A percentile compares a stretch with the other conserved stretches of the same genome.
phyloP scores from a whole-genome alignment of 345 rosid genomes.

The Cardamine occulta region DNA sequence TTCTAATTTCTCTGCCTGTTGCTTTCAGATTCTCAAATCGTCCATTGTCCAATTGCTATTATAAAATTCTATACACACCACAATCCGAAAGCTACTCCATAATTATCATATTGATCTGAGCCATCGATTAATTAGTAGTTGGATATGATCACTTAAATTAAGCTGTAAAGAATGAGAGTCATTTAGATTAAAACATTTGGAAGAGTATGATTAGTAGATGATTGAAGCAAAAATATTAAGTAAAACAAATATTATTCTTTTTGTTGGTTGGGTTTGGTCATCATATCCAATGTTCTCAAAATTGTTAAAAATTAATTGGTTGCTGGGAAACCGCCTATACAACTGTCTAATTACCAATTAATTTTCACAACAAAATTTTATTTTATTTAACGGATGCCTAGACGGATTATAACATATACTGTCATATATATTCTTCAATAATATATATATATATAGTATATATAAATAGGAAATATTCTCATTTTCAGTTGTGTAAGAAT shows the following conservation, averaged over 20 bases:
- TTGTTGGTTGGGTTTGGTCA: conserved; percentile 34
- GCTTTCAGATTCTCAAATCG: conserved; percentile 39
- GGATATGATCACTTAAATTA: conserved; percentile 32
- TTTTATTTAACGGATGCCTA: neutral
- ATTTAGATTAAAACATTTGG: conserved; percentile 36
- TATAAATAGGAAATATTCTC: neutral
- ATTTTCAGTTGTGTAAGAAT: neutral
- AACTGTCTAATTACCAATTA: neutral
- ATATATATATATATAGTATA: neutral
- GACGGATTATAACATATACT: neutral
- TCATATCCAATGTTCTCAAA: conserved; percentile 27
- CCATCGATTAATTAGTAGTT: conserved; percentile 34
- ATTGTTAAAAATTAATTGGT: neutral
- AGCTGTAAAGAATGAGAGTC: conserved; percentile 9
- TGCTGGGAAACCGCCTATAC: neutral
- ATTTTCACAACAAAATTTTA: neutral
- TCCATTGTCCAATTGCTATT: conserved; percentile 36
- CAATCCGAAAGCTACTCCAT: conserved; percentile 36
- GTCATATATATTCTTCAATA: neutral
- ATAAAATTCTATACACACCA: conserved; percentile 40
- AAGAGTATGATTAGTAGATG: conserved; percentile 38
- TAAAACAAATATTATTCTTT: conserved; percentile 17
- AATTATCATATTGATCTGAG: conserved; percentile 23
- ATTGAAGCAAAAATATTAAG: neutral
- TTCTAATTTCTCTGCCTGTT: conserved; percentile 25